Percentiles rank a stretch among this genome's conserved stretches.
phyloP scores from a whole-genome alignment of 257 asterid species.

The Solanum lycopersicoides region DNA sequence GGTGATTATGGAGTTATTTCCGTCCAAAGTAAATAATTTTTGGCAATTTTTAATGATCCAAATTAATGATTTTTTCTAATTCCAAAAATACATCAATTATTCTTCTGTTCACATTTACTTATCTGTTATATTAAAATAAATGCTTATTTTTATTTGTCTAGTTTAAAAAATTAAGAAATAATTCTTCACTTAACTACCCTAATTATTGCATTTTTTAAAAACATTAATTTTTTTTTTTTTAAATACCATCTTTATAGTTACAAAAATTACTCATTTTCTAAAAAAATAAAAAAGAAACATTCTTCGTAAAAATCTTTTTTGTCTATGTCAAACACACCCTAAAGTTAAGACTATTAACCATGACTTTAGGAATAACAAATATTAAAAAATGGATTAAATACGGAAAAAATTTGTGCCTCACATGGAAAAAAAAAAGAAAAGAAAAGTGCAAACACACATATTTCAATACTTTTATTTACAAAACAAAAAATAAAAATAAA shows the following conservation, averaged over 20 bases:
- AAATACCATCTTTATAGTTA: neutral
- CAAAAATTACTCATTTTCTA: neutral
- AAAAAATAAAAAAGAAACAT: neutral
- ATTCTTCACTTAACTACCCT: neutral
- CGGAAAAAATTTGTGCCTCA: neutral
- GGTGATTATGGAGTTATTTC: neutral
- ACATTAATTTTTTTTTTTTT: no score
- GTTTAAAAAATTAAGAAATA: neutral
- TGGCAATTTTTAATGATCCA: neutral
- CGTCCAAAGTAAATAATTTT: neutral
- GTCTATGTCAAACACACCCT: neutral
- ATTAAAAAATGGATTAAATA: neutral
- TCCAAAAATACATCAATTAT: no score
- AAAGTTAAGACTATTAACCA: neutral
- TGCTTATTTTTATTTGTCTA: no score
- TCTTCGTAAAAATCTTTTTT: neutral
- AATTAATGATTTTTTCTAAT: neutral
- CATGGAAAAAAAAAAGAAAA: neutral
- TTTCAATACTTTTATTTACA: neutral
- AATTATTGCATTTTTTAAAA: no score
- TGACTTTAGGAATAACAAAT: neutral
- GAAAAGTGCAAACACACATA: neutral
- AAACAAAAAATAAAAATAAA: neutral
- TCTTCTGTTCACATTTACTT: neutral
- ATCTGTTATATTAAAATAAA: no score